A percentile compares a stretch with the other conserved stretches of the same genome.
phyloP scores from a whole-genome alignment of 1,284 basidiomycete genomes.

The Ceratobasidium sp. region DNA sequence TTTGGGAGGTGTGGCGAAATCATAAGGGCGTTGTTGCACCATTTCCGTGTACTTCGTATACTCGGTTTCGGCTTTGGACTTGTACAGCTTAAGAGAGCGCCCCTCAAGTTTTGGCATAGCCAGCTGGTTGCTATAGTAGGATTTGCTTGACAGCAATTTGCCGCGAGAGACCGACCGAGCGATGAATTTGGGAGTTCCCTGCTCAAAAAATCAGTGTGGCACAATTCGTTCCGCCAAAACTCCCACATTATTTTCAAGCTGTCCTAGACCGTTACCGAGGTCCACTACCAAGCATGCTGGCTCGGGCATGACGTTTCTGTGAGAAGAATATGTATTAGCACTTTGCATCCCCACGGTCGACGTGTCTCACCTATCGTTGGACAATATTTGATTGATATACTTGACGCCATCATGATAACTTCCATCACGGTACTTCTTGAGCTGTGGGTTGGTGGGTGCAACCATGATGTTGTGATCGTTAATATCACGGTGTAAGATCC shows the following conservation, averaged over 20 bases:
- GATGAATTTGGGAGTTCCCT: constrained; percentile 21
- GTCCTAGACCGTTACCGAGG: background rate
- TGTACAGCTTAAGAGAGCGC: background rate
- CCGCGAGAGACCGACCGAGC: constrained; percentile 1
- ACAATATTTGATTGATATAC: constrained; percentile 7
- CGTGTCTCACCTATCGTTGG: background rate
- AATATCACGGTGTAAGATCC: constrained; percentile 8
- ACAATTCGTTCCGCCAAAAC: background rate
- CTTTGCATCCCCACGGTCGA: background rate
- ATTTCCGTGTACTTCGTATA: background rate
- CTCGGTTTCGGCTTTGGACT: background rate
- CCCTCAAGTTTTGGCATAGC: background rate
- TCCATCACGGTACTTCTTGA: background rate
- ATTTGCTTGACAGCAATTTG: background rate
- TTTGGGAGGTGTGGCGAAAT: no score
- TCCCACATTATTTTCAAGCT: background rate
- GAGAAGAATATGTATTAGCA: no score
- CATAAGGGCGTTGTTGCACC: background rate
- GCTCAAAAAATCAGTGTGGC: no score
- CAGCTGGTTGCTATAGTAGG: no score
- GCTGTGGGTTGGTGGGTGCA: background rate
- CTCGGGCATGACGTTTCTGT: background rate
- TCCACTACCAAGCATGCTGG: constrained; percentile 5
- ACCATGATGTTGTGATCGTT: constrained; percentile 13
- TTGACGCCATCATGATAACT: background rate